Percentiles rank a stretch among this genome's conserved stretches.
phyloP scores from a whole-genome alignment of 768 basidiomycete genomes.

The Suillus americanus region DNA sequence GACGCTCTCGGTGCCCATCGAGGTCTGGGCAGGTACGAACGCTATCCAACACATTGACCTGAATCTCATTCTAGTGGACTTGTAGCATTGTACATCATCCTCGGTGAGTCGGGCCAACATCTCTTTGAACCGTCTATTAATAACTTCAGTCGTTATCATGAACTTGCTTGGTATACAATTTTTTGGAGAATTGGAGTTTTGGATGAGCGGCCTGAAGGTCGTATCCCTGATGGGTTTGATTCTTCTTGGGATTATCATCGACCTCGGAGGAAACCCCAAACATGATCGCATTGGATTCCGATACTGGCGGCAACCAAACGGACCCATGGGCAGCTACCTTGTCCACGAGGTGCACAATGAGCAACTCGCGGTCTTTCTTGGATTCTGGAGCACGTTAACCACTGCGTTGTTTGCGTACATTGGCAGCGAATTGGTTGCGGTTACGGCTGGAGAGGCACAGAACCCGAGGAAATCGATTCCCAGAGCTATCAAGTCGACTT shows the following conservation, averaged over 20 bases:
- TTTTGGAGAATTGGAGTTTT: constrained; percentile 75
- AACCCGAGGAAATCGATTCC: constrained; percentile 77
- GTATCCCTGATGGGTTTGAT: constrained; percentile 27
- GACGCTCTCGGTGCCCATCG: constrained; percentile 42
- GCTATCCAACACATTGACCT: neutral
- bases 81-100: constrained; percentile 55
- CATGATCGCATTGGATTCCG: constrained; percentile 38
- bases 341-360: constrained; percentile 46
- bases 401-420: constrained; percentile 75
- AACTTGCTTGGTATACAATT: constrained; percentile 67
- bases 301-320: constrained; percentile 48
- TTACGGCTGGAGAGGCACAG: constrained; percentile 57
- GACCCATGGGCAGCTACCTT: constrained; percentile 59
- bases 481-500: constrained; percentile 64
- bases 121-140: neutral
- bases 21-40: constrained; percentile 59
- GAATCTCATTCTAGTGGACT: constrained; percentile 4
- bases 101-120: constrained; percentile 39
- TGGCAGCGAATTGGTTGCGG: constrained; percentile 77
- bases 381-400: constrained; percentile 70
- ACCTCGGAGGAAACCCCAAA: constrained; percentile 51
- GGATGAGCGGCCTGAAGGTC: constrained; percentile 72
- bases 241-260: constrained; percentile 45
- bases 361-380: constrained; percentile 56
- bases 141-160: constrained; percentile 21